phyloP scores from a whole-genome alignment of 2,329 filamentous ascomycete species.

The Colletotrichum horii region DNA sequence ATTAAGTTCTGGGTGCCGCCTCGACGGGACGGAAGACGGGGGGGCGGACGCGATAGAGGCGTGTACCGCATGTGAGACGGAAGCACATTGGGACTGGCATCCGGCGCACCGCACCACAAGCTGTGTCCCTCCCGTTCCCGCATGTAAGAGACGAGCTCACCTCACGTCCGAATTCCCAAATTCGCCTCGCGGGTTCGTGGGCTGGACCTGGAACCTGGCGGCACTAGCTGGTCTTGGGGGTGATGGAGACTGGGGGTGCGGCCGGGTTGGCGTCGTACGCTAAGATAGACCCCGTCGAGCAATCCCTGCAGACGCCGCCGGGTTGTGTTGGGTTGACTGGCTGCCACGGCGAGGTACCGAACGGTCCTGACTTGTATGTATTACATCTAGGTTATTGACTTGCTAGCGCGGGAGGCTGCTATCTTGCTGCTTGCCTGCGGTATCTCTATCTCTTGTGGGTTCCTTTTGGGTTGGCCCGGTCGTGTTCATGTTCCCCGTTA shows the following conservation, averaged over 20 bases:
- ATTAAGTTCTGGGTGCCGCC: constrained; percentile 3
- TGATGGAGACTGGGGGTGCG: not conserved
- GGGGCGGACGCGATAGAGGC: not conserved
- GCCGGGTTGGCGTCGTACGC: not conserved
- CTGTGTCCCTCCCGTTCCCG: not conserved
- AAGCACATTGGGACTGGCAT: not conserved
- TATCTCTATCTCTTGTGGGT: not conserved
- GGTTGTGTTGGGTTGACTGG: constrained; percentile 2
- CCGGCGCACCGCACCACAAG: not conserved
- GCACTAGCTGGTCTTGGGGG: not conserved
- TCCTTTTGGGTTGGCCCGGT: not conserved
- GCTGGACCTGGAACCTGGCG: constrained; percentile 12
- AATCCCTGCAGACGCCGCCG: constrained; percentile 1
- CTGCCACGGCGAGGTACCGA: not conserved
- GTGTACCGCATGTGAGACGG: constrained; percentile 8
- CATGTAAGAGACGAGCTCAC: not conserved
- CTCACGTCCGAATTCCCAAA: not conserved
- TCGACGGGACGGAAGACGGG: not conserved
- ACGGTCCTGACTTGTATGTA: constrained; percentile 4
- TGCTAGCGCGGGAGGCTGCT: not conserved
- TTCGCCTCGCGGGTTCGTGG: constrained; percentile 4
- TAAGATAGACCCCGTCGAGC: constrained; percentile 2
- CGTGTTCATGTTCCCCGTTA: not conserved
- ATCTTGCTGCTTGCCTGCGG: not conserved
- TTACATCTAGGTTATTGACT: not conserved